Conservation (phyloP, 2,329 filamentous ascomycete species). For the Atkinsonella hypoxylon region DNA sequence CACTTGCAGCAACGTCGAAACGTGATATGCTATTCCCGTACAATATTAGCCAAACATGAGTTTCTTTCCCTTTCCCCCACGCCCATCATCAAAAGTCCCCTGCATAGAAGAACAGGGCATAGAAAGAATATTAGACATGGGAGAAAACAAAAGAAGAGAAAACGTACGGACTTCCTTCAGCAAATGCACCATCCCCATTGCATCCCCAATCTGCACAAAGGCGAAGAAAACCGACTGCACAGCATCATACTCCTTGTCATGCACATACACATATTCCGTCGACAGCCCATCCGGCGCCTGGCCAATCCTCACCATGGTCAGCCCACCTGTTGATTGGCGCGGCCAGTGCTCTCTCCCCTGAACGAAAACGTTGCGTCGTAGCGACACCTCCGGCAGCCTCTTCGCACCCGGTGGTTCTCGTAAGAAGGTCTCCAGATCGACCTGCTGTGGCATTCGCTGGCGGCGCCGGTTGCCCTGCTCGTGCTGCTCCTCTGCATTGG, state of each 20-base stretch:
- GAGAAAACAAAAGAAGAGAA: background rate
- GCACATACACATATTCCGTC: constrained; percentile 62
- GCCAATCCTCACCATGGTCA: constrained; percentile 60
- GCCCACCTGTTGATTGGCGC: constrained; percentile 61
- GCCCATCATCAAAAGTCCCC: too few species aligned
- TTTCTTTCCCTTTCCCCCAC: background rate
- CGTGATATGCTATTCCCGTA: constrained; percentile 58
- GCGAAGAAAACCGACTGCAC: constrained; percentile 66
- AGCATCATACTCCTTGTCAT: constrained; percentile 61
- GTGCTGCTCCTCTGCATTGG: constrained; percentile 35
- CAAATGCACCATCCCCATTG: constrained; percentile 67
- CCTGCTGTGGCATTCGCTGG: constrained; percentile 29
- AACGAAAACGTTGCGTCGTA: constrained; percentile 71
- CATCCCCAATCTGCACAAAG: constrained; percentile 74
- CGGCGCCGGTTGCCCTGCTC: constrained; percentile 25
- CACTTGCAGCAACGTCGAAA: constrained; percentile 86
- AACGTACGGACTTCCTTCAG: constrained; percentile 34
- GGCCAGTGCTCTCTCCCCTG: constrained; percentile 86
- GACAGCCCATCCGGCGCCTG: constrained; percentile 39
- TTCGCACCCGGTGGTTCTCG: constrained; percentile 41
- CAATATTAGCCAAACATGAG: constrained; percentile 9
- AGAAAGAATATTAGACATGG: too few species aligned
- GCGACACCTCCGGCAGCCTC: constrained; percentile 57
- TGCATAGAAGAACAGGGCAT: too few species aligned
- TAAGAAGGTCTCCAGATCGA: constrained; percentile 46